Evolutionary conservation across 2,329 filamentous ascomycete genomes (phyloP), one percentile per base, ranked within the genome.

Genomic region (Pestalotiopsis sp.): DNA sequence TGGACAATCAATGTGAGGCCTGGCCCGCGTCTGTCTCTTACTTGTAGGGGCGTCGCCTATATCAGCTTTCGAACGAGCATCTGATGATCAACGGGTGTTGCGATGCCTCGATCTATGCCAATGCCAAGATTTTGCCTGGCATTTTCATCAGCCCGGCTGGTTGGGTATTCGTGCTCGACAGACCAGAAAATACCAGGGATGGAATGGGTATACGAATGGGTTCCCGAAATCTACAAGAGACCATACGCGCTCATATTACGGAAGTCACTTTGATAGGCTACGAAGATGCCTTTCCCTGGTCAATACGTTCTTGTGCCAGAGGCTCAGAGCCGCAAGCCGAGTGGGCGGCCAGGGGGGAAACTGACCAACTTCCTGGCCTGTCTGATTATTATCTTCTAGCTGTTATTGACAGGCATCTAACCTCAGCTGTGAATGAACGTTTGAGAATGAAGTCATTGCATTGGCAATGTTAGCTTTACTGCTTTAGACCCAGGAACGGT

Each of bases 361-460:
- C n/a, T 13, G 45, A n/a, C 17, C 17, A 52, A 20, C 14, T 52
- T 20, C 45, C 45, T 52, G n/a, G 45, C 11, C 45, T 14, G 41
- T 49, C 41, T 49, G 13, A 14, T 49, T n/a, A 9, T n/a, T n/a
- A 27, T 14, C 23, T 60, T 60, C 49, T 55, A 55, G 31, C 31
- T 9, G 31, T 2, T 36, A 36, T 36, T 9, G 31, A 52, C 45
- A 52, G 45, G 45, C 45, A 52, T 52, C 17, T 20, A n/a, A n/a
- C 17, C 17, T 52, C 20, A 52, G 45, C 17, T 52, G n/a, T 20
- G 17, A n/a, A 17, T 27, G 4, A 59, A 31, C 36, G n/a, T 13
- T 14, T 52, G 61, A 64, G 38, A 17, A 64, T 65, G 41, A 65
- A 55, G 45, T 55, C 63, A 55, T 65, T 31, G 63, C 63, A 20